Conservation (phyloP, 768 basidiomycete species). For the Hericium coralloides region DNA sequence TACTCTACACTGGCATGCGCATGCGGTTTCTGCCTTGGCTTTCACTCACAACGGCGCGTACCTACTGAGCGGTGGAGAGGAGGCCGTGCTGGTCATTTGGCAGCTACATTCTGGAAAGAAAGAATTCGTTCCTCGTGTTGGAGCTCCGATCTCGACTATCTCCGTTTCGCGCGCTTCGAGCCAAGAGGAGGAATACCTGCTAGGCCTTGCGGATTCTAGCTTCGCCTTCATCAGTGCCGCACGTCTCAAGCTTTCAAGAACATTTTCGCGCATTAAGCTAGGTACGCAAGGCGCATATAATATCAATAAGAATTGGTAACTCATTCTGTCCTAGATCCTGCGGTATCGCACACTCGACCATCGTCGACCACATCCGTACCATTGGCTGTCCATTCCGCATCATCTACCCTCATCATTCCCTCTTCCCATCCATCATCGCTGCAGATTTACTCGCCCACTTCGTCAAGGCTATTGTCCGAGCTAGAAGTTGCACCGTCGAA, state of each 20-base stretch:
- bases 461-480: conserved; percentile 68
- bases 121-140: conserved; percentile 89
- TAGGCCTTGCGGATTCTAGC: conserved; percentile 76
- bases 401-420: conserved; percentile 75
- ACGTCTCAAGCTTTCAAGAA: conserved; percentile 62
- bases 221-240: conserved; percentile 67
- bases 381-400: conserved; percentile 64
- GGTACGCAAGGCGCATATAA: conserved; percentile 33
- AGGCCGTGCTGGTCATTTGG: conserved; percentile 96
- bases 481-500: conserved; percentile 93
- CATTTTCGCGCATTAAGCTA: conserved; percentile 70
- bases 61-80: conserved; percentile 89
- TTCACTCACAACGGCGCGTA: conserved; percentile 92
- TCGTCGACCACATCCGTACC: conserved; percentile 43
- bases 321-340: conserved; percentile 23
- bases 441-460: conserved; percentile 75
- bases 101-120: conserved; percentile 81
- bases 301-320: conserved; percentile 1
- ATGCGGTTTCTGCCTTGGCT: conserved; percentile 76
- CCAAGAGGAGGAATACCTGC: conserved; percentile 78
- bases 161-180: conserved; percentile 41
- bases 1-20: conserved; percentile 93
- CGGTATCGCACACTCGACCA: conserved; percentile 24
- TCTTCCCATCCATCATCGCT: conserved; percentile 95
- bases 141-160: conserved; percentile 73